phyloP scores from a whole-genome alignment of 179 eudicot genomes.

The Patellifolia procumbens region DNA sequence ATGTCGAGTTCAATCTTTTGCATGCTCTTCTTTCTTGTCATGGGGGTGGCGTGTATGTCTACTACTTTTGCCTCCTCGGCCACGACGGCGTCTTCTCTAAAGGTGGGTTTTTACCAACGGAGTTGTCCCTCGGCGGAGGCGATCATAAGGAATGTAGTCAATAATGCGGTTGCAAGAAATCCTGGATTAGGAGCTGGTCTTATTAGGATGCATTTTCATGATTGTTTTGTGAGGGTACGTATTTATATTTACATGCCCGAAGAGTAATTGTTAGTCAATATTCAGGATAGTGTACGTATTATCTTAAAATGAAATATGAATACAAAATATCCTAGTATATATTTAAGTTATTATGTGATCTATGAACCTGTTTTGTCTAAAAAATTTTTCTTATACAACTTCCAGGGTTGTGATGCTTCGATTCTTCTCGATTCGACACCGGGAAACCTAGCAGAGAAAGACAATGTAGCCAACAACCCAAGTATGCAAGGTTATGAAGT shows the following conservation, averaged over 20 bases:
- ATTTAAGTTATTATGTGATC: too few species aligned
- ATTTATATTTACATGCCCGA: background rate
- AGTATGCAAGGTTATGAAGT: slow-evolving; percentile 17
- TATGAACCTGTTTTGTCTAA: too few species aligned
- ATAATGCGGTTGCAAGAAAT: slow-evolving; percentile 23
- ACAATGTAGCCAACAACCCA: slow-evolving; percentile 13
- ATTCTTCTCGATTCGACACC: slow-evolving; percentile 23
- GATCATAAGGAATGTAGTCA: slow-evolving; percentile 31
- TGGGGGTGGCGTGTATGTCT: too few species aligned
- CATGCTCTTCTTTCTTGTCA: too few species aligned
- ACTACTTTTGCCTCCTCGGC: too few species aligned
- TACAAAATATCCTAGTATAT: too few species aligned
- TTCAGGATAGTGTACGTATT: too few species aligned
- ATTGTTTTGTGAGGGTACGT: slow-evolving; percentile 56
- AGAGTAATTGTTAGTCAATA: too few species aligned
- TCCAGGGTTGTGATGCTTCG: slow-evolving; percentile 28
- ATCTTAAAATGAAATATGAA: too few species aligned
- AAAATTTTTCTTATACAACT: background rate
- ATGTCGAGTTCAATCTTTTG: too few species aligned
- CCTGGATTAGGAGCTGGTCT: slow-evolving; percentile 48
- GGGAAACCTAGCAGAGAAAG: slow-evolving; percentile 19
- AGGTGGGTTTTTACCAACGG: too few species aligned
- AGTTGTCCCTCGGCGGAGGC: slow-evolving; percentile 43
- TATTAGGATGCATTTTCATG: slow-evolving; percentile 49
- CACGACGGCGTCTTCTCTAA: too few species aligned